Conservation (phyloP, 768 basidiomycete species). For the Russula sp. region DNA sequence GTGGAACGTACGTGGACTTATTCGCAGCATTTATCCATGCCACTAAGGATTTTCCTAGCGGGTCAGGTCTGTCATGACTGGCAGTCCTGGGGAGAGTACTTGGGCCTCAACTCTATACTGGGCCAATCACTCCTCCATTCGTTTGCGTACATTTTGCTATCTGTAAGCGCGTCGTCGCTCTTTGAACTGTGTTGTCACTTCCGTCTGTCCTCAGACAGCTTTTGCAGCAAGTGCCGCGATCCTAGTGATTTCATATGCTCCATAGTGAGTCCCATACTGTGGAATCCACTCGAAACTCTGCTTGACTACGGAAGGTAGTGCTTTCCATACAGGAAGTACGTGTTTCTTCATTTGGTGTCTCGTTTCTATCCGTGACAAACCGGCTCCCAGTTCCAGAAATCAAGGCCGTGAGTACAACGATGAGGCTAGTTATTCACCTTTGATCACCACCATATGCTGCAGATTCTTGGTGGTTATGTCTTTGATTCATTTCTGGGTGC, state of each 20-base stretch:
- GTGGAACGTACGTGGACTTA: constrained; percentile 41
- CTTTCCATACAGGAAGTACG: constrained; percentile 78
- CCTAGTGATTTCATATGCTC: constrained; percentile 60
- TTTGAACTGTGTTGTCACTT: not conserved
- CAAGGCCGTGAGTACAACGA: constrained; percentile 50
- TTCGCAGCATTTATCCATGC: not conserved
- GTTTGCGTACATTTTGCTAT: constrained; percentile 55
- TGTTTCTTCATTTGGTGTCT: not conserved
- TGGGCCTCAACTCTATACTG: constrained; percentile 49
- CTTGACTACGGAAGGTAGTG: constrained; percentile 35
- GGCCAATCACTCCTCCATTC: constrained; percentile 59
- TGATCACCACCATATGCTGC: not conserved
- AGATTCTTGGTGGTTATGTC: constrained; percentile 82
- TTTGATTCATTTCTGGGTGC: constrained; percentile 81
- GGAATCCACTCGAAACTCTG: not conserved
- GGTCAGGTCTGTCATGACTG: constrained; percentile 63
- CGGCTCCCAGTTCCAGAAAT: constrained; percentile 60
- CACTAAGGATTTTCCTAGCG: constrained; percentile 35
- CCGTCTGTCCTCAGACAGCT: constrained; percentile 37
- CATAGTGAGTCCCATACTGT: constrained; percentile 45
- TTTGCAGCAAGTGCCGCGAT: constrained; percentile 61
- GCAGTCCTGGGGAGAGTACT: constrained; percentile 61
- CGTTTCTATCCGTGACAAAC: constrained; percentile 1
- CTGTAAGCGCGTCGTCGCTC: constrained; percentile 39
- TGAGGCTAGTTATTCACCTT: not conserved